These are phyloP conservation scores for Xylaria sp. DNA, from an alignment of 2,329 filamentous ascomycete species.

Conservation along the genomic window DNA sequence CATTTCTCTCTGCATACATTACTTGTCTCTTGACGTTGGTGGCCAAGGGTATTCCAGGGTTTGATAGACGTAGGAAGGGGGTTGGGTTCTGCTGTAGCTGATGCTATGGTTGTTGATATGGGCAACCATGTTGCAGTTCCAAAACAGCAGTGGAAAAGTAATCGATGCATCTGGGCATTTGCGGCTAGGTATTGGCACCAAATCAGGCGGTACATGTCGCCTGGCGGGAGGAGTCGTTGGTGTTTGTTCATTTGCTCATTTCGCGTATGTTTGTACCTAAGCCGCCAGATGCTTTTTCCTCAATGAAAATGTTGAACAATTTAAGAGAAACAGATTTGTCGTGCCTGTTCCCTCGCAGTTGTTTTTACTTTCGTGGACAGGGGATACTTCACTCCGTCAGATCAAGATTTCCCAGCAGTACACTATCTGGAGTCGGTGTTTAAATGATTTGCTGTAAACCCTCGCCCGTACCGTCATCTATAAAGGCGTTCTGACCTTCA, in stretches of 20 bases:
- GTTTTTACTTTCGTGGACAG: neutral
- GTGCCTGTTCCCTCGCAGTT: neutral
- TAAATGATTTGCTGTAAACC: neutral
- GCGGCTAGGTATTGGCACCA: constrained; percentile 49
- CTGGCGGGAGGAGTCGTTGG: constrained; percentile 46
- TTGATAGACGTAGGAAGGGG: constrained; percentile 44
- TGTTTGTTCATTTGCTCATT: constrained; percentile 46
- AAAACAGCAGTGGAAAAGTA: constrained; percentile 45
- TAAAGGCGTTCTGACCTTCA: neutral
- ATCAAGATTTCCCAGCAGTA: neutral
- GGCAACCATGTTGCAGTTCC: constrained; percentile 37
- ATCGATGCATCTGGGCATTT: constrained; percentile 50
- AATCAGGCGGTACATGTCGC: constrained; percentile 47
- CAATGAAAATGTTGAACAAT: constrained; percentile 36
- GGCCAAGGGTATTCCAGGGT: constrained; percentile 44
- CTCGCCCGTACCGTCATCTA: neutral
- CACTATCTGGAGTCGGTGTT: neutral
- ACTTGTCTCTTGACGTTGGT: constrained; percentile 42
- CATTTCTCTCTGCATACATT: constrained; percentile 46
- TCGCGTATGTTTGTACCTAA: constrained; percentile 49
- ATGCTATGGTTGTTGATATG: constrained; percentile 39
- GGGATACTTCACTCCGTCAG: neutral
- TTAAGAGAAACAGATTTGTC: constrained; percentile 4
- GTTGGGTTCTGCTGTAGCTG: constrained; percentile 31
- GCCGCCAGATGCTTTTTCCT: constrained; percentile 48